Conservation (phyloP, 106 monocot genomes). For the Alisma plantagoaquatica region DNA sequence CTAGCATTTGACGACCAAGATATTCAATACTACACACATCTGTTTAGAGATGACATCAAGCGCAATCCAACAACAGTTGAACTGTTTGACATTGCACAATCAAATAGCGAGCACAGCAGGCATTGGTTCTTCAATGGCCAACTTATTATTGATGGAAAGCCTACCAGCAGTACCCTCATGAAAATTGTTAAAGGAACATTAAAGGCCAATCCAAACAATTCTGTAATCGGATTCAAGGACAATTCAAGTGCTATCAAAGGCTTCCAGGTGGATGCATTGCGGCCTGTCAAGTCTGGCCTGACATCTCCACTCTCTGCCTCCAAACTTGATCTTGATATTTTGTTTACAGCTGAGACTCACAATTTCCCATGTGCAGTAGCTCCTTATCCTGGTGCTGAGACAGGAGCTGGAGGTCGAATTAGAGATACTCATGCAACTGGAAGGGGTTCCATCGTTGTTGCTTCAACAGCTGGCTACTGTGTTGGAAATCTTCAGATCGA, state of each 20-base stretch:
- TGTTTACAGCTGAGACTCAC: conserved; percentile 95
- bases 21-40: conserved; percentile 68
- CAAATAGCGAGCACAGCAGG: conserved; percentile 90
- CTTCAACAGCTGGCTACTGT: conserved; percentile 97
- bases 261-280: conserved; percentile 34
- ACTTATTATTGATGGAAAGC: conserved; percentile 66
- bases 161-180: conserved; percentile 47
- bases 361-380: conserved; percentile 98
- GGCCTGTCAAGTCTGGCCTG: conserved; percentile 40
- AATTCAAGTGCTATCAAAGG: conserved; percentile 98
- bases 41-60: conserved; percentile 84
- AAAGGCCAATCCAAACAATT: conserved; percentile 78
- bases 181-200: conserved; percentile 80
- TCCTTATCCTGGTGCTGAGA: conserved; percentile 96
- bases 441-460: conserved; percentile 83
- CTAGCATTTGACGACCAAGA: conserved; percentile 98
- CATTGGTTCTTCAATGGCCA: conserved; percentile 97
- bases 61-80: conserved; percentile 92
- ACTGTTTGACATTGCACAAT: conserved; percentile 95
- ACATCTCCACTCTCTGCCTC: conserved; percentile 25
- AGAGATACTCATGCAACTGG: conserved; percentile 97
- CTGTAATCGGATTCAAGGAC: conserved; percentile 95
- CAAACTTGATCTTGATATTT: conserved; percentile 45
- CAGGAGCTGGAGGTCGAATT: conserved; percentile 91
- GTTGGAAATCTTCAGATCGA: conserved; percentile 86